Evolutionary conservation across 257 asterid species (phyloP).

Genomic region (Solanum lycopersicoides): DNA sequence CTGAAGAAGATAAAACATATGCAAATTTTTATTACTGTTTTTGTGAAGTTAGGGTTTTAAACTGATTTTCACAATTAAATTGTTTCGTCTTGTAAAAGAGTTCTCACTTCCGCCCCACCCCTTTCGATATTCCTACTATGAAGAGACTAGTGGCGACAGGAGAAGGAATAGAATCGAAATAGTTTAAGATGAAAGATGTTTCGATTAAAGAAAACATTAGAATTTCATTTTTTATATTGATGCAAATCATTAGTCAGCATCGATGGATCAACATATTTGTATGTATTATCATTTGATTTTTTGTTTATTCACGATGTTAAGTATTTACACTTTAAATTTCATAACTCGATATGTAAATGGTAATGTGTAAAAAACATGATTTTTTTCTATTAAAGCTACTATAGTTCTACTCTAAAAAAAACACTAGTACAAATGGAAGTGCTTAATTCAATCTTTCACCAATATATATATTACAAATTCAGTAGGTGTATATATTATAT

Average conservation of each 20-base stretch:
- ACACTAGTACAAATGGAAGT: background rate
- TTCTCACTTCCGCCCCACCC: background rate
- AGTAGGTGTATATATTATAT: background rate
- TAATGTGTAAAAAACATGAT: no score
- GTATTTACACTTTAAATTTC: no score
- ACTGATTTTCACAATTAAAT: background rate
- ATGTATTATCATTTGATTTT: background rate
- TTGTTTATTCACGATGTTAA: accelerated
- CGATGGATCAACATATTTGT: background rate
- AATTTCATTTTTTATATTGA: background rate
- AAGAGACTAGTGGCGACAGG: background rate
- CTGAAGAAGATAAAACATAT: background rate
- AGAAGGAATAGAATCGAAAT: background rate
- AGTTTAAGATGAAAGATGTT: no score
- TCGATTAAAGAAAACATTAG: no score
- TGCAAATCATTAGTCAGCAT: no score
- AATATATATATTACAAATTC: background rate
- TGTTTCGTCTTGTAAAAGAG: background rate
- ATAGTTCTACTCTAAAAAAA: no score
- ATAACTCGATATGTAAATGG: background rate
- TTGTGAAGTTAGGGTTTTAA: background rate
- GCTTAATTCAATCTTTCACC: background rate
- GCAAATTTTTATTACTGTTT: accelerated
- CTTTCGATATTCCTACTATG: background rate
- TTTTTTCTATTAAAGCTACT: background rate